Conservation (phyloP, 257 asterid species). For the Solanum pennellii region DNA sequence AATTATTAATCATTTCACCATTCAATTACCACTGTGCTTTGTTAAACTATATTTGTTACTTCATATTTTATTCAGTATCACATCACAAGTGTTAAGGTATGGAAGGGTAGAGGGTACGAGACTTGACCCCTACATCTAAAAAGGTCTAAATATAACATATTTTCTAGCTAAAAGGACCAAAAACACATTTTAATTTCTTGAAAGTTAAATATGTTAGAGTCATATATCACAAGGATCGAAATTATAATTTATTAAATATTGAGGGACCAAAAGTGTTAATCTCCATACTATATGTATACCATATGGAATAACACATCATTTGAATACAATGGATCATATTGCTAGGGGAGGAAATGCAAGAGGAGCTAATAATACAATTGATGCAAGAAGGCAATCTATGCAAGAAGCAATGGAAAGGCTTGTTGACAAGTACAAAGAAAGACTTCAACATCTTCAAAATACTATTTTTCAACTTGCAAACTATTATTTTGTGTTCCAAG, state of each 20-base stretch:
- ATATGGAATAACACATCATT: background rate
- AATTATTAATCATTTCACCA: background rate
- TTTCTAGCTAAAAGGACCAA: background rate
- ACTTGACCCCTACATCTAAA: background rate
- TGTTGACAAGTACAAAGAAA: background rate
- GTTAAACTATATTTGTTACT: background rate
- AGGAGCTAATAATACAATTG: background rate
- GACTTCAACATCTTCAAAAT: slow-evolving; percentile 7
- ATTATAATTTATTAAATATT: background rate
- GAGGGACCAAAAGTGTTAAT: background rate
- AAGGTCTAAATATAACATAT: background rate
- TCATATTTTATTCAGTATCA: background rate
- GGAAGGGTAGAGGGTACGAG: background rate
- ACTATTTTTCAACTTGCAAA: slow-evolving; percentile 16
- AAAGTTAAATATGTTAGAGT: no score
- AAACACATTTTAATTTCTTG: no score
- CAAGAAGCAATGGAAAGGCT: background rate
- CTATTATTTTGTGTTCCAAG: slow-evolving; percentile 22
- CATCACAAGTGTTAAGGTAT: no score
- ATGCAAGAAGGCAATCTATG: background rate
- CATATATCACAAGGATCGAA: background rate
- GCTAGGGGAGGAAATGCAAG: background rate
- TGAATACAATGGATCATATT: background rate
- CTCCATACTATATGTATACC: background rate
- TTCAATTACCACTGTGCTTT: background rate